Conservation (phyloP, 1,284 basidiomycete species). For the Trametes versicolor region DNA sequence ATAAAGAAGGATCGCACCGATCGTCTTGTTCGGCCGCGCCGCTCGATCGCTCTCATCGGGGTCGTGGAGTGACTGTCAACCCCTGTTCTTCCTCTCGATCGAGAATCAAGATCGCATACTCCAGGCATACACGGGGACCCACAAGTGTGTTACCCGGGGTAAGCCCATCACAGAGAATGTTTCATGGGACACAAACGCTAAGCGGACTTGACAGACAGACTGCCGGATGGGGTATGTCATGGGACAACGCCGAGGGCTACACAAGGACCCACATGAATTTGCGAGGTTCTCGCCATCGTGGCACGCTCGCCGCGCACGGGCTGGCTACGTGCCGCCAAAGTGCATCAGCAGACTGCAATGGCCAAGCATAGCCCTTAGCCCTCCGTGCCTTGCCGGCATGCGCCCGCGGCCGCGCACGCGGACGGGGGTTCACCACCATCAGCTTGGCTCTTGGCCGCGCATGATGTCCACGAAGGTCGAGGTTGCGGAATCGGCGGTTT, state of each 20-base stretch:
- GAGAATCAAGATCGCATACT: not conserved
- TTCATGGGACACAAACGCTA: not conserved
- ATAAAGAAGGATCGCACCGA: not conserved
- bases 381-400: not conserved
- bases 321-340: not conserved
- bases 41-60: conserved; percentile 3
- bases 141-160: not conserved
- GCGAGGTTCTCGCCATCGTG: not conserved
- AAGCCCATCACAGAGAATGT: not conserved
- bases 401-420: not conserved
- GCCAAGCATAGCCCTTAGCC: not conserved
- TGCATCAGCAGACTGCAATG: not conserved
- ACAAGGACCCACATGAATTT: conserved; percentile 1
- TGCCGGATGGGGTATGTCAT: not conserved
- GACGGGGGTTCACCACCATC: not conserved
- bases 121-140: conserved; percentile 13
- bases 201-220: not conserved
- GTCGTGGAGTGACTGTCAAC: not conserved
- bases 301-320: not conserved
- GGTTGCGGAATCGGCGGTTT: not conserved
- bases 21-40: conserved; percentile 1
- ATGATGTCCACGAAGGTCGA: not conserved
- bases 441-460: conserved; percentile 2
- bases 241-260: not conserved
- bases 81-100: not conserved